Percentiles rank a stretch among this genome's conserved stretches.
phyloP scores from a whole-genome alignment of 805 yeast species.

The Metschnikowia bowlesiae region DNA sequence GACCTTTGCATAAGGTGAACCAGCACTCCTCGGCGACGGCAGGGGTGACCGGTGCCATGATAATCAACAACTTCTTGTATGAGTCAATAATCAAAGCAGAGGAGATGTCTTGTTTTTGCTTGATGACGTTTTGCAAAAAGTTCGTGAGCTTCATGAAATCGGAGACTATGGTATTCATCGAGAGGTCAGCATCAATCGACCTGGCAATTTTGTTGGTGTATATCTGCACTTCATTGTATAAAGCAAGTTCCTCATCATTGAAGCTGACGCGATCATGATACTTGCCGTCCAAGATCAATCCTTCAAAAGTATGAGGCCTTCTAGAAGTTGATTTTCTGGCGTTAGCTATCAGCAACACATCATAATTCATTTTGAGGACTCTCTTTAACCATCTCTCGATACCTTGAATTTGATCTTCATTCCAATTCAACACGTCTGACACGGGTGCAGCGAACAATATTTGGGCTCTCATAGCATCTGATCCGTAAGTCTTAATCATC shows the following conservation, averaged over 20 bases:
- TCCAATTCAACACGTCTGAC: conserved; percentile 81
- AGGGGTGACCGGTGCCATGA: conserved; percentile 80
- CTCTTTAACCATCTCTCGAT: conserved; percentile 80
- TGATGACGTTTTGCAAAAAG: conserved; percentile 36
- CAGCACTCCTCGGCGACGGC: conserved; percentile 78
- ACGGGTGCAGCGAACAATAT: conserved; percentile 90
- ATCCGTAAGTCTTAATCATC: conserved; percentile 74
- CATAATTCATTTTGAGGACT: conserved; percentile 32
- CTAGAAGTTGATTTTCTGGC: not conserved
- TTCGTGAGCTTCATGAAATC: conserved; percentile 83
- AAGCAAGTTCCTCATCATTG: conserved; percentile 44
- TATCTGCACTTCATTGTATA: conserved; percentile 55
- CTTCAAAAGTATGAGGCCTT: conserved; percentile 7
- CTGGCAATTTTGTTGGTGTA: conserved; percentile 48
- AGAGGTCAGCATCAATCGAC: conserved; percentile 54
- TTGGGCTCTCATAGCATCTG: conserved; percentile 93
- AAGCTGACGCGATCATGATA: conserved; percentile 19
- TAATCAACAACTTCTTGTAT: conserved; percentile 51
- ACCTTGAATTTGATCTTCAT: conserved; percentile 81
- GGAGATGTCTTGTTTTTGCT: conserved; percentile 29
- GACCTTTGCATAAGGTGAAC: conserved; percentile 33
- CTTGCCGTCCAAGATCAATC: conserved; percentile 20
- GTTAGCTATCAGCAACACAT: conserved; percentile 17
- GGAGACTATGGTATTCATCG: conserved; percentile 82
- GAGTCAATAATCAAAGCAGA: conserved; percentile 43